Evolutionary conservation across 371 early-diverging fungal genomes (phyloP).

Genomic region (Syncephalastrum monosporum): DNA sequence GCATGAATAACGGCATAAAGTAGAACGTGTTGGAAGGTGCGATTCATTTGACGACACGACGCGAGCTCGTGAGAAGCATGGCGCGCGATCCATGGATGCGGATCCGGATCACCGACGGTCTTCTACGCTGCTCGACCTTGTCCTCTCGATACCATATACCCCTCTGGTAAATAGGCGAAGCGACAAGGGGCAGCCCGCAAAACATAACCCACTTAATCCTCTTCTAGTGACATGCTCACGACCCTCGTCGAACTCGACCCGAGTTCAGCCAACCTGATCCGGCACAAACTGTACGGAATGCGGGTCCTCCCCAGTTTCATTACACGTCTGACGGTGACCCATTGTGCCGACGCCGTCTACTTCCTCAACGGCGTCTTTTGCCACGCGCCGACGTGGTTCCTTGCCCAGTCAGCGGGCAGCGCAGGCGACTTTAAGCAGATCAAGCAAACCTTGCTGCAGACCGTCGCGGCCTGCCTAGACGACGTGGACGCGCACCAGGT

Average conservation of each 20-base stretch:
- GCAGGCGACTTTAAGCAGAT: conserved; percentile 31
- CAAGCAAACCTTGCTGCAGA: conserved; percentile 27
- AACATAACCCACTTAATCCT: too few species aligned
- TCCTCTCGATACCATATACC: conserved; percentile 23
- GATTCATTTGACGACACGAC: conserved; percentile 33
- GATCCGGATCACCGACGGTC: conserved; percentile 15
- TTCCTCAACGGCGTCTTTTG: conserved; percentile 39
- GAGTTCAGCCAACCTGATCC: conserved; percentile 21
- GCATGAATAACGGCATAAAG: neutral
- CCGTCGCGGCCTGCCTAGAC: conserved; percentile 15
- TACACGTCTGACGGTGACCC: conserved; percentile 31
- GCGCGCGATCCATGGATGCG: conserved; percentile 1
- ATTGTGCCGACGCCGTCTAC: conserved; percentile 38
- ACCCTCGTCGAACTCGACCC: conserved; percentile 30
- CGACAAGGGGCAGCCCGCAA: too few species aligned
- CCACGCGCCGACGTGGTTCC: conserved; percentile 36
- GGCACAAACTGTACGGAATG: conserved; percentile 33
- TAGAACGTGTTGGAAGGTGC: conserved; percentile 33
- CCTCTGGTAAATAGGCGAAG: conserved; percentile 19
- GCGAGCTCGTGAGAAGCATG: conserved; percentile 23
- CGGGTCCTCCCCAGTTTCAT: conserved; percentile 39
- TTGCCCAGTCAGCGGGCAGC: conserved; percentile 34
- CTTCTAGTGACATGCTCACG: conserved; percentile 38
- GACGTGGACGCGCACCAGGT: conserved; percentile 12
- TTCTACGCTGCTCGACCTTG: conserved; percentile 18